Evolutionary conservation across 2,329 filamentous ascomycete species (phyloP).

Genomic region (Dendrostoma leiphaemia): DNA sequence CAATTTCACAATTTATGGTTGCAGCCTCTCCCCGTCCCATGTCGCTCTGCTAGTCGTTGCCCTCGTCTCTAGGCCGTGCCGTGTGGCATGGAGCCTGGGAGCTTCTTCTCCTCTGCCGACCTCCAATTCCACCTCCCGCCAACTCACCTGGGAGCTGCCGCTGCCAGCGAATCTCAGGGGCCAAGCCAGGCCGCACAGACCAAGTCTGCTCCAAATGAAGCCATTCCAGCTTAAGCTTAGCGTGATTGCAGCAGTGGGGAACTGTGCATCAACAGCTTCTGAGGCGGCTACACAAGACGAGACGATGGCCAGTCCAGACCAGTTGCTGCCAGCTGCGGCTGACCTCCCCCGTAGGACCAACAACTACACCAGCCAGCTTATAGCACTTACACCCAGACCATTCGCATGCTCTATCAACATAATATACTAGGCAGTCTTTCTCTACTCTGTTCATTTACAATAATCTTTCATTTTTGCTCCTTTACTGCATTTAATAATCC

Average conservation of each 20-base stretch:
- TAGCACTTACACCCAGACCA: too few species aligned
- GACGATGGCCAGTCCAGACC: not conserved
- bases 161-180: slow-evolving; percentile 4
- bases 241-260: not conserved
- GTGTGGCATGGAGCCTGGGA: too few species aligned
- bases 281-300: not conserved
- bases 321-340: slow-evolving; percentile 3
- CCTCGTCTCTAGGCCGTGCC: not conserved
- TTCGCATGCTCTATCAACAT: too few species aligned
- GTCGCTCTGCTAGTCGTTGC: not conserved
- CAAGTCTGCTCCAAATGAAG: not conserved
- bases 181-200: not conserved
- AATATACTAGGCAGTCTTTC: too few species aligned
- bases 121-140: not conserved
- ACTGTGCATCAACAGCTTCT: not conserved
- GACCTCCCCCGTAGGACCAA: not conserved
- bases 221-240: not conserved
- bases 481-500: too few species aligned
- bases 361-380: too few species aligned
- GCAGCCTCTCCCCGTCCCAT: slow-evolving; percentile 12
- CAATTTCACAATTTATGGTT: slow-evolving; percentile 17
- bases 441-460: too few species aligned
- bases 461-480: too few species aligned
- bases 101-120: not conserved
- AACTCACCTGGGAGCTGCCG: not conserved